A percentile compares a stretch with the other conserved stretches of the same genome.
phyloP scores from a whole-genome alignment of 2,329 filamentous ascomycete species.

The Penicillium brasilianum region DNA sequence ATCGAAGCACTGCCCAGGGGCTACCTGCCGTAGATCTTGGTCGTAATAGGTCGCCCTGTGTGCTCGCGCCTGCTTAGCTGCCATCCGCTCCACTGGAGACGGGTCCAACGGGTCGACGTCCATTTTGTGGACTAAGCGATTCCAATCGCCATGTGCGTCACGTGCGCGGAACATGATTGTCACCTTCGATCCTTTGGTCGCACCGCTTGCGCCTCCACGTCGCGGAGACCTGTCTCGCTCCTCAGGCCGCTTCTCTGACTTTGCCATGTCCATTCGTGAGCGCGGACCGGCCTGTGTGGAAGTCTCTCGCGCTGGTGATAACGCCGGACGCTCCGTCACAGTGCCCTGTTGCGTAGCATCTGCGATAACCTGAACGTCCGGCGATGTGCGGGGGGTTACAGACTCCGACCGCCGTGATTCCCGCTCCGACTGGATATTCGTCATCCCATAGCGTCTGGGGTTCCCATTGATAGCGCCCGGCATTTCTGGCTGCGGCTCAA shows the following conservation, averaged over 20 bases:
- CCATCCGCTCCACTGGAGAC: constrained; percentile 21
- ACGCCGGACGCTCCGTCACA: not conserved
- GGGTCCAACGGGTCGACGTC: constrained; percentile 22
- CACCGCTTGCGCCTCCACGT: constrained; percentile 8
- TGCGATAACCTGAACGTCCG: constrained; percentile 1
- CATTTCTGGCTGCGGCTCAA: not conserved
- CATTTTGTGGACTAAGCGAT: constrained; percentile 19
- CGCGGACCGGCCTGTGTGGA: not conserved
- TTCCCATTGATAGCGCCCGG: constrained; percentile 5
- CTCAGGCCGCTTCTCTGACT: not conserved
- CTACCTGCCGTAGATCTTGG: constrained; percentile 21
- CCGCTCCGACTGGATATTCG: constrained; percentile 8
- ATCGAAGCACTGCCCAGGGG: constrained; percentile 25
- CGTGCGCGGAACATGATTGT: constrained; percentile 17
- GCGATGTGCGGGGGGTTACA: constrained; percentile 2
- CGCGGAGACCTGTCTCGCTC: not conserved
- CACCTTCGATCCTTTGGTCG: constrained; percentile 2
- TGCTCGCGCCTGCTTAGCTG: constrained; percentile 21
- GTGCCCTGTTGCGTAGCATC: not conserved
- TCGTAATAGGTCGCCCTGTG: constrained; percentile 23
- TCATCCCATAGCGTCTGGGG: constrained; percentile 1
- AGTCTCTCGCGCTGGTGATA: not conserved
- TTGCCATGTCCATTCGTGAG: not conserved
- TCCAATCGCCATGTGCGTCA: constrained; percentile 19
- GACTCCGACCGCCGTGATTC: too few species aligned